Evolutionary conservation across 1,284 basidiomycete species (phyloP), one percentile per base, ranked within the genome.

Genomic region (Ganoderma multipileum): DNA sequence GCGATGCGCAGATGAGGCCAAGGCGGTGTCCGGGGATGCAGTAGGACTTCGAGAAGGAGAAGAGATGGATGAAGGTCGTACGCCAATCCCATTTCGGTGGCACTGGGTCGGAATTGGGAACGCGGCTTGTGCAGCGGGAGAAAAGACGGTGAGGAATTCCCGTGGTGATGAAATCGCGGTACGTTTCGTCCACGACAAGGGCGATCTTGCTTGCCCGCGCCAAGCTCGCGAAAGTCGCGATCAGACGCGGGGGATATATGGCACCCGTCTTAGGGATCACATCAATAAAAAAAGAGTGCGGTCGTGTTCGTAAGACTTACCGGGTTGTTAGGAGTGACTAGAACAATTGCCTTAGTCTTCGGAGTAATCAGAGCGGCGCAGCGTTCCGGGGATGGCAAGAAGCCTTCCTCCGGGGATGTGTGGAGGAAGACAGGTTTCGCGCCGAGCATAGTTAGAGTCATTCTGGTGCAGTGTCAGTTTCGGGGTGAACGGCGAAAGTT

Each of bases 181-280:
- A 97, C 0, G 95, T 95, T 80, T 95, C 93, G 78, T 96, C 94
- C n/a, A 97, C 71, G 28, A 97, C 87, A n/a, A 97, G 85, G 0
- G 94, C 91, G 12, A 96, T 78, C 3, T 85, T 81, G 39, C 85
- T 79, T 64, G 86, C 80, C 36, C 77, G 81, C 0, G 94, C 92
- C 0, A 97, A 85, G 0, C 80, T 75, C 3, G 87, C 87, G 76
- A 96, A 95, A 6, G 86, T 81, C 0, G 83, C 78, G n/a, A 97
- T 81, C 20, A 93, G 82, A 0, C 79, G 76, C 0, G 88, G 84
- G 0, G 91, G 79, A 75, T 95, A 96, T 3, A 89, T 87, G 0
- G 91, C 89, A 1, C 95, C 95, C 0, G 95, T 96, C 94, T 95
- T 73, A 71, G 50, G 0, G 26, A 18, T 20, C 44, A 11, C 8